Evolutionary conservation across 1,284 basidiomycete genomes (phyloP), one percentile per base, ranked within the genome.

Genomic region (Puccinia novopanici): DNA sequence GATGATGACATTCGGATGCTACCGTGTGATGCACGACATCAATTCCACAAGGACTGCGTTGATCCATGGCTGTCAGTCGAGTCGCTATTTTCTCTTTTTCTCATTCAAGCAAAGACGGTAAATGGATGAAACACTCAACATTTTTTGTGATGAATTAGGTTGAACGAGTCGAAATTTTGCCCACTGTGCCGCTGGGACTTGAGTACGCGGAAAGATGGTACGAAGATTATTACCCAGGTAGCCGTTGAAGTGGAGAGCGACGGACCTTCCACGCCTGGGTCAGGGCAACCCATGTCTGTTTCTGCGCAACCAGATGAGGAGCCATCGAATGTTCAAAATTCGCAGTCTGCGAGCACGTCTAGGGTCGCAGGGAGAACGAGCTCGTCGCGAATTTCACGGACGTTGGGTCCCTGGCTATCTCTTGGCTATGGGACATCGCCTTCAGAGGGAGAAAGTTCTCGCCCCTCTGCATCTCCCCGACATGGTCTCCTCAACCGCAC

Each of bases 1-100:
- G 94, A 93, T 6, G 94, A 97, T 84, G 92, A 95, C 85, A 86
- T 96, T 22, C 90, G 94, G 45, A 89, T 95, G 50, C 87, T 97
- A 78, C 94, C 94, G 0, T 97, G 94, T 86, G 92, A 93, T 84
- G 92, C 91, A 63, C 90, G 92, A 82, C 94, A 97, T 85, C 89
- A 90, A 76, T 97, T 95, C 87, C 94, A 97, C 84, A 90, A 92
- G 84, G 86, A 87, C 24, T 85, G 87, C 85, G 81, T 88, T 85
- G 86, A 93, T 84, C 92, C 91, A 52, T 94, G 94, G 94, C 87
- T 97, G 65, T 88, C 96, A 55, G 78, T 74, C 1, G 37, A 30
- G 6, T 57, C 6, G 22, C 9, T n/a, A 8, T n/a, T 55, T 50
- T 8, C 24, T n/a, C 24, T 19, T 13, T 9, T 1, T 57, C 2